Evolutionary conservation across 352 stramenopile species (phyloP).

Genomic region (Pythium inflatum): DNA sequence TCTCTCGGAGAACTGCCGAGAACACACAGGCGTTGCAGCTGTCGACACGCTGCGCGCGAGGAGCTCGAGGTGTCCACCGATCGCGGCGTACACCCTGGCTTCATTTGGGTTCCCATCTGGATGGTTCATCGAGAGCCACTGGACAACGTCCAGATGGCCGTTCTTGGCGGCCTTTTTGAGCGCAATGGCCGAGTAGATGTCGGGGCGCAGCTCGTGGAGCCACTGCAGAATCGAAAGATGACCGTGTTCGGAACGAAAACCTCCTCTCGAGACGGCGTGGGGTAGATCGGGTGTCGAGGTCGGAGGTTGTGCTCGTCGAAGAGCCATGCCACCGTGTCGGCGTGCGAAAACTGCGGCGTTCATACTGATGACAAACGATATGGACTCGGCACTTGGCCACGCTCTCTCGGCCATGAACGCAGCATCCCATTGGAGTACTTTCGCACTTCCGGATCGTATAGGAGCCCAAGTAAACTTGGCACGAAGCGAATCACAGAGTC

Average conservation of each 20-base stretch:
- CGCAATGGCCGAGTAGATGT: conserved; percentile 3
- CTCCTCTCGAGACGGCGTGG: neutral
- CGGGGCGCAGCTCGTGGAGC: conserved; percentile 40
- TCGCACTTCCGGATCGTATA: neutral
- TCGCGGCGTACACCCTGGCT: too few relatives aligned
- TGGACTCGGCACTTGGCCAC: too few relatives aligned
- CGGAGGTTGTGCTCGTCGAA: neutral
- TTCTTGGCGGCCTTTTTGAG: neutral
- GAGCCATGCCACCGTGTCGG: neutral
- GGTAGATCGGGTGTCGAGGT: neutral
- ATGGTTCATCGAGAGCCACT: too few relatives aligned
- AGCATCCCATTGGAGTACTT: conserved; percentile 16
- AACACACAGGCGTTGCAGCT: too few relatives aligned
- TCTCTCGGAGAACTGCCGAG: too few relatives aligned
- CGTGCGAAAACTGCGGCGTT: neutral
- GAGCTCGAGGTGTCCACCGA: too few relatives aligned
- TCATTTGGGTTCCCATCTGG: too few relatives aligned
- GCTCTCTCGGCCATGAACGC: neutral
- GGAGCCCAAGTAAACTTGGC: conserved; percentile 8
- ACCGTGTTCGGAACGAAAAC: neutral
- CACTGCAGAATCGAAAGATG: neutral
- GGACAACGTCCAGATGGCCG: neutral
- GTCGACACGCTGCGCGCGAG: too few relatives aligned
- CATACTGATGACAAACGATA: neutral
- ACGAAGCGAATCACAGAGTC: neutral